Conservation (phyloP, 164 flowering plant species). For the Sedum album region DNA sequence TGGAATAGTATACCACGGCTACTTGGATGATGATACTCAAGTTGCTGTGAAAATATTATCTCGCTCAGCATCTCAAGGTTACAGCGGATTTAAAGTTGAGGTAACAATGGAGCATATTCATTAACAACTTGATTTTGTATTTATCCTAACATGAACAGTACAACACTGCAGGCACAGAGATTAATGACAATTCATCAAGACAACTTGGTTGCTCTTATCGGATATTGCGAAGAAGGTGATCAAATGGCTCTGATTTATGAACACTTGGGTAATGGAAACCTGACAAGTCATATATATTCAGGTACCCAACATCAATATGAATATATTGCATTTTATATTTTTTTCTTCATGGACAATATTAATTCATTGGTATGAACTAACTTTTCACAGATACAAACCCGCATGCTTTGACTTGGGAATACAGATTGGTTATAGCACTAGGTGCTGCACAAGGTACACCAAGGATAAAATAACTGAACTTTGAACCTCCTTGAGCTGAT, state of each 20-base stretch:
- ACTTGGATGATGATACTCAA: neutral
- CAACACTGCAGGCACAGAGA: neutral
- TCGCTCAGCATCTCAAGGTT: neutral
- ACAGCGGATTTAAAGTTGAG: neutral
- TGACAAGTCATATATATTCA: neutral
- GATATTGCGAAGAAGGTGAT: neutral
- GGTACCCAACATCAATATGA: neutral
- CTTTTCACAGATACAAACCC: neutral
- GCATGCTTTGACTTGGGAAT: neutral
- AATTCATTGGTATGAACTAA: too few species aligned
- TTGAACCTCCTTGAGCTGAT: conserved; percentile 10
- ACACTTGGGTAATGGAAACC: neutral
- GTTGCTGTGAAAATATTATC: neutral
- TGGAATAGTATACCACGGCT: neutral
- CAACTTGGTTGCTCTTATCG: neutral
- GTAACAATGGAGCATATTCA: neutral
- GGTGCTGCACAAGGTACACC: conserved; percentile 18
- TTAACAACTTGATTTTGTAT: neutral
- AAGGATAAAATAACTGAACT: neutral
- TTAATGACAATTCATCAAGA: neutral
- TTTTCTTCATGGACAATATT: neutral
- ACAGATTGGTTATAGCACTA: neutral
- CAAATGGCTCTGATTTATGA: neutral
- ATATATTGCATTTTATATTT: neutral
- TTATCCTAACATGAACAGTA: too few species aligned